Evolutionary conservation across 177 flowering plant genomes (phyloP).

Genomic region (Tripterygium wilfordii): DNA sequence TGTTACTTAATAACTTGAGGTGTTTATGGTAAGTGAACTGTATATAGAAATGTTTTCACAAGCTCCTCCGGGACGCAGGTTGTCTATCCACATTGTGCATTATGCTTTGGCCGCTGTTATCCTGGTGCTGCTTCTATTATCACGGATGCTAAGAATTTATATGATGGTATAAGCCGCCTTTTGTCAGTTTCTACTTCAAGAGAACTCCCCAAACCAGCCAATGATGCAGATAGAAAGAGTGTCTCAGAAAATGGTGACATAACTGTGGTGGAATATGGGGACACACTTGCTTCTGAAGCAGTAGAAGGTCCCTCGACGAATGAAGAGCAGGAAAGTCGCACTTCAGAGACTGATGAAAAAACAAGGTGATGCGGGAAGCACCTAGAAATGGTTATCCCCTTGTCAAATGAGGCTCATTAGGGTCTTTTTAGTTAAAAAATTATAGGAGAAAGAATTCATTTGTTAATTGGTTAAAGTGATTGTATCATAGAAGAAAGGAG

Average conservation of each 20-base stretch:
- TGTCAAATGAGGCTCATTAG: no score
- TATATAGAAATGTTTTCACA: constrained; percentile 15
- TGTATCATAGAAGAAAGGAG: no score
- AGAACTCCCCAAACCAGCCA: constrained; percentile 45
- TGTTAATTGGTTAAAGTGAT: no score
- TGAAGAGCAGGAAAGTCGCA: constrained; percentile 14
- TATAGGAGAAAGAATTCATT: no score
- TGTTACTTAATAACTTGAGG: constrained; percentile 24
- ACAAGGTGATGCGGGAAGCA: constrained; percentile 2
- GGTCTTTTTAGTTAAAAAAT: no score
- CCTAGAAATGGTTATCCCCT: no score
- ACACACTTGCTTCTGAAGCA: constrained; percentile 16
- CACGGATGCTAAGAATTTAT: constrained; percentile 60
- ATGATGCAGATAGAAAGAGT: constrained; percentile 22
- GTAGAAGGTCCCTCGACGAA: constrained; percentile 13
- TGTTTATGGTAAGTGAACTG: constrained; percentile 46
- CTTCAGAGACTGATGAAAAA: constrained; percentile 16
- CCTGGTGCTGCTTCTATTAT: constrained; percentile 71
- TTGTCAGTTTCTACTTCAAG: constrained; percentile 46
- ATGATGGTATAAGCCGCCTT: constrained; percentile 61
- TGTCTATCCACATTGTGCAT: constrained; percentile 75
- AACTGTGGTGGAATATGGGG: constrained; percentile 41
- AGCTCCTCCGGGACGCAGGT: constrained; percentile 36
- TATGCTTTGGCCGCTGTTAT: constrained; percentile 92
- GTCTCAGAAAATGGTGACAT: constrained; percentile 50